Conservation (phyloP, 2,329 filamentous ascomycete species). For the Trichoderma polysporum region DNA sequence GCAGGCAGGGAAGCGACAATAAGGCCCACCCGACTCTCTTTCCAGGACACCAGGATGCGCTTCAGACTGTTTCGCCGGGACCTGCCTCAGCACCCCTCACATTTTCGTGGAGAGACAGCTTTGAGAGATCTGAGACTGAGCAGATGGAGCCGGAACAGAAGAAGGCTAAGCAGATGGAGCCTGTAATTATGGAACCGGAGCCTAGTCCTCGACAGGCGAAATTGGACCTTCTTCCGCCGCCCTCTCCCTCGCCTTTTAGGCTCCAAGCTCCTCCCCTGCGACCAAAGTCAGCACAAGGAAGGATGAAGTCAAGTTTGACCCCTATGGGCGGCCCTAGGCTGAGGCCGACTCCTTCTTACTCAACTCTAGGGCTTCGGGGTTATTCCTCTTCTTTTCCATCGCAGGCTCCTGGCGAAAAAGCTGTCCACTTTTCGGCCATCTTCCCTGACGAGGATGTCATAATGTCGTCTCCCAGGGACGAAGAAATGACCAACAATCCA, state of each 20-base stretch:
- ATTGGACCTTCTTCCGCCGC: constrained; percentile 6
- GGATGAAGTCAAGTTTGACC: constrained; percentile 20
- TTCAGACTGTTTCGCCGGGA: constrained; percentile 56
- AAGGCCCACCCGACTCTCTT: background rate
- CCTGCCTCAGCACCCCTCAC: constrained; percentile 67
- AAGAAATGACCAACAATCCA: constrained; percentile 70
- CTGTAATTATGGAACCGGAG: background rate
- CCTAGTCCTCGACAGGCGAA: background rate
- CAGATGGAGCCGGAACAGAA: constrained; percentile 12
- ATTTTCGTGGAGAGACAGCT: constrained; percentile 55
- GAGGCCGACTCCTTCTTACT: constrained; percentile 40
- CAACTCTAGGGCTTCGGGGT: constrained; percentile 45
- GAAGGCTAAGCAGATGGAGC: constrained; percentile 14
- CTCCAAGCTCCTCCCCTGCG: constrained; percentile 15
- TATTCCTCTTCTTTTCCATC: constrained; percentile 23
- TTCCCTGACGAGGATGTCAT: constrained; percentile 53
- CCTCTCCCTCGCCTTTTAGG: constrained; percentile 23
- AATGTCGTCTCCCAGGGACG: constrained; percentile 71
- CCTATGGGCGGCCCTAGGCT: constrained; percentile 28
- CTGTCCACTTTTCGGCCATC: constrained; percentile 37
- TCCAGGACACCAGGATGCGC: constrained; percentile 26
- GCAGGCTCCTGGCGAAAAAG: constrained; percentile 35
- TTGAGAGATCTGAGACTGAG: constrained; percentile 32
- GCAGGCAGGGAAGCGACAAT: constrained; percentile 40
- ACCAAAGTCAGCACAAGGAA: constrained; percentile 20